Evolutionary conservation across 2,329 filamentous ascomycete genomes (phyloP), one percentile per base, ranked within the genome.

Genomic region (Pseudogymnoascus sp.): DNA sequence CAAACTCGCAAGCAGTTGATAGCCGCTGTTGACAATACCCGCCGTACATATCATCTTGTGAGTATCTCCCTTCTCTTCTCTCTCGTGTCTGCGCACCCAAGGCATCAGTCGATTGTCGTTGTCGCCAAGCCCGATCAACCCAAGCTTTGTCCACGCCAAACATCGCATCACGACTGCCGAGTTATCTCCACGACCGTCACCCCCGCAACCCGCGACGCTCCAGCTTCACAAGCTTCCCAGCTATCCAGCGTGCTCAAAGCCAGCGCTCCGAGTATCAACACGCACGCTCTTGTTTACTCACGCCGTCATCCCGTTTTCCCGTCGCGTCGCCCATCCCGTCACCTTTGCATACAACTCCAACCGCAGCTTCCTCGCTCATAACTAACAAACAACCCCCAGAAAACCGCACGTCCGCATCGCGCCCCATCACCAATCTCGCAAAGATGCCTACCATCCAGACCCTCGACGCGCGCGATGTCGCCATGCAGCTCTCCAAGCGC

Each of bases 401-500:
- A 38, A 61, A 2, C 38, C 19, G 3, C 4, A 38, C 50, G 10
- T 56, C 26, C 50, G 50, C 50, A 56, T 56, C 26, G 50, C 50
- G 29, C 26, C 16, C 59, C 66, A 53, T 56, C 50, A 3, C 19
- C n/a, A 33, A 33, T 33, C 14, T 13, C 29, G 50, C 29, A 56
- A 56, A 63, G 61, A 70, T 70, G 69, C 61, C 67, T 44, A 63
- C 67, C 44, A 63, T 65, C 53, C 42, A 61, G 10, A 42, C 62
- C n/a, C 11, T 65, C 44, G 40, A 64, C 19, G 56, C 61, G 35
- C 64, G 63, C 62, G 64, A 68, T 31, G 62, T 62, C 19, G 37
- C 53, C 8, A 63, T 73, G 77, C 78, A 69, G 75, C 76, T 85
- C 66, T 71, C 76, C 70, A 84, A 80, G 77, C 80, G 79, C 66